phyloP scores from a whole-genome alignment of 129 eudicot species.

The Tagetes patula region DNA sequence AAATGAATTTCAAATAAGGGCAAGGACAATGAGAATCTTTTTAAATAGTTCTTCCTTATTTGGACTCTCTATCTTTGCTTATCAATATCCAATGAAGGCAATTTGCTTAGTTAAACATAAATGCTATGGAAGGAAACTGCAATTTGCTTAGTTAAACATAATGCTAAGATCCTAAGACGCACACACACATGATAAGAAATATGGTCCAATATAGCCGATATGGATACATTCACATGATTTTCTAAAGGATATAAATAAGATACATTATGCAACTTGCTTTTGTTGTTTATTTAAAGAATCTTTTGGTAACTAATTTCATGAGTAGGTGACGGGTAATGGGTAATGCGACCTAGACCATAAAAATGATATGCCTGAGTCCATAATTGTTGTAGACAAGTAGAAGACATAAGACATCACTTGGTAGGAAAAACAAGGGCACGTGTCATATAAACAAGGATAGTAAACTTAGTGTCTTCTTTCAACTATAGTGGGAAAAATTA shows the following conservation, averaged over 20 bases:
- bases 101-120: background rate
- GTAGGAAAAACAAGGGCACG: too few species aligned
- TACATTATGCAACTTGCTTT: background rate
- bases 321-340: background rate
- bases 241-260: background rate
- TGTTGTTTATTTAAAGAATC: background rate
- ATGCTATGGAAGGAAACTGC: background rate
- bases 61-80: background rate
- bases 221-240: background rate
- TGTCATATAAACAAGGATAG: too few species aligned
- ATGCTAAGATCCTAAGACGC: slow-evolving; percentile 1
- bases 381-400: background rate
- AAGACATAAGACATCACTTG: background rate
- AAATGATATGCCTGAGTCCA: background rate
- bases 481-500: too few species aligned
- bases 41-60: background rate
- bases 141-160: background rate
- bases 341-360: background rate
- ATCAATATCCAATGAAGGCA: background rate
- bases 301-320: background rate
- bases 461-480: too few species aligned
- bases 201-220: background rate
- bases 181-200: background rate
- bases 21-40: background rate
- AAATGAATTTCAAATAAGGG: background rate